phyloP scores from a whole-genome alignment of 2,329 filamentous ascomycete genomes.

The Fusarium multiceps region DNA sequence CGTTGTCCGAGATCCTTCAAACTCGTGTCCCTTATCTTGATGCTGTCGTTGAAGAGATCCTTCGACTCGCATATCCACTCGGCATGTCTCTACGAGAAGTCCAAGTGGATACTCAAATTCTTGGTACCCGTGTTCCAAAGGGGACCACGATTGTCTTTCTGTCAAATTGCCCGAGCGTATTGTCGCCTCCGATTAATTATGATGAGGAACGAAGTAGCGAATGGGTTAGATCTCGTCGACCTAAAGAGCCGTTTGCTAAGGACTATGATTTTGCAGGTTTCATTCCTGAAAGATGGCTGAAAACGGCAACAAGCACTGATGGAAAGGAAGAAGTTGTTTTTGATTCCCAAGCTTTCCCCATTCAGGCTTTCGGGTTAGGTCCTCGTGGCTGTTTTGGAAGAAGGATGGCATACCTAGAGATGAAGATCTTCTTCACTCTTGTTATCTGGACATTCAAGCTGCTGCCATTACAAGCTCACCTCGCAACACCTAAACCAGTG shows the following conservation, averaged over 20 bases:
- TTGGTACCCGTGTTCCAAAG: conserved; percentile 25
- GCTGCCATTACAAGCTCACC: background rate
- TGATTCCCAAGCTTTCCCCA: conserved; percentile 47
- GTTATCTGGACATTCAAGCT: conserved; percentile 47
- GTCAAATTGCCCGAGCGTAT: conserved; percentile 18
- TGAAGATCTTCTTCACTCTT: conserved; percentile 45
- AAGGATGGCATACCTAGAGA: conserved; percentile 46
- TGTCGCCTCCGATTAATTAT: conserved; percentile 7
- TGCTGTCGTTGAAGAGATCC: conserved; percentile 25
- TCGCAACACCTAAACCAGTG: background rate
- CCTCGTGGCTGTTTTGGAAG: conserved; percentile 53
- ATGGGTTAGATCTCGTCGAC: background rate
- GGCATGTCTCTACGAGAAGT: conserved; percentile 19
- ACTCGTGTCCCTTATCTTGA: conserved; percentile 22
- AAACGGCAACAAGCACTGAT: background rate
- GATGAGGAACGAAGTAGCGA: conserved; percentile 21
- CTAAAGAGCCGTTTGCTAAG: background rate
- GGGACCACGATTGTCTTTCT: conserved; percentile 26
- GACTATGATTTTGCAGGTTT: conserved; percentile 10
- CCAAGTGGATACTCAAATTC: conserved; percentile 19
- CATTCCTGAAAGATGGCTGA: conserved; percentile 31
- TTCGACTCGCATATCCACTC: conserved; percentile 19
- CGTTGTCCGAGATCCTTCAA: conserved; percentile 19
- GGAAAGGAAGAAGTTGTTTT: conserved; percentile 35
- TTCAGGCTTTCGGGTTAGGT: conserved; percentile 51